These are phyloP conservation scores for Xylaria sp. DNA, from an alignment of 2,329 filamentous ascomycete genomes.

Conservation along the genomic window DNA sequence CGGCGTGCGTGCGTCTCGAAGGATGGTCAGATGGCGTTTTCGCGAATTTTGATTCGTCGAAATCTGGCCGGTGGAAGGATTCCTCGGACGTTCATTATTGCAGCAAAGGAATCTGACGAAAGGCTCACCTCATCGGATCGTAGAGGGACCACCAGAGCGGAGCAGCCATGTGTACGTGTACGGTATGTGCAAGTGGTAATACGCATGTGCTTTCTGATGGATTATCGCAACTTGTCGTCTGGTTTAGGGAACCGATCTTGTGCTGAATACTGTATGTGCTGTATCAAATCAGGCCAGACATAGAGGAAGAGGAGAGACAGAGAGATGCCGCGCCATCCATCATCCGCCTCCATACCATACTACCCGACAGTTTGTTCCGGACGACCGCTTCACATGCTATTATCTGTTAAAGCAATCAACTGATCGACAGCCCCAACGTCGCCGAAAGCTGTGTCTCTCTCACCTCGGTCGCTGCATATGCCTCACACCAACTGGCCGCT, in stretches of 20 bases:
- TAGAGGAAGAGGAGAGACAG: not conserved
- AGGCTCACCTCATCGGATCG: conserved; percentile 29
- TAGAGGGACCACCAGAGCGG: conserved; percentile 4
- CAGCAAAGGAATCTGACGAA: conserved; percentile 37
- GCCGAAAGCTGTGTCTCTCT: conserved; percentile 9
- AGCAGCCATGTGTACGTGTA: not conserved
- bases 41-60: conserved; percentile 29
- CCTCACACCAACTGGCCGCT: not conserved
- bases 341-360: conserved; percentile 18
- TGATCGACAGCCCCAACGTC: conserved; percentile 20
- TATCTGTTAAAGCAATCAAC: conserved; percentile 5
- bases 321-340: conserved; percentile 27
- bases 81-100: conserved; percentile 21
- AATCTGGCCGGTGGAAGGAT: conserved; percentile 28
- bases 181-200: not conserved
- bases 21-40: conserved; percentile 36
- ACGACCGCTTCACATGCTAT: conserved; percentile 22
- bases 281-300: not conserved
- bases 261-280: not conserved
- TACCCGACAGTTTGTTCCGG: conserved; percentile 6
- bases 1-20: conserved; percentile 31
- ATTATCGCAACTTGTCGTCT: conserved; percentile 14
- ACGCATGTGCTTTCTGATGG: conserved; percentile 3
- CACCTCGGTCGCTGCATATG: conserved; percentile 16
- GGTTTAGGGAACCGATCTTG: conserved; percentile 11